Evolutionary conservation across 202 grass and related monocot genomes (phyloP).

Genomic region (Dendrocalamus latiflorus): DNA sequence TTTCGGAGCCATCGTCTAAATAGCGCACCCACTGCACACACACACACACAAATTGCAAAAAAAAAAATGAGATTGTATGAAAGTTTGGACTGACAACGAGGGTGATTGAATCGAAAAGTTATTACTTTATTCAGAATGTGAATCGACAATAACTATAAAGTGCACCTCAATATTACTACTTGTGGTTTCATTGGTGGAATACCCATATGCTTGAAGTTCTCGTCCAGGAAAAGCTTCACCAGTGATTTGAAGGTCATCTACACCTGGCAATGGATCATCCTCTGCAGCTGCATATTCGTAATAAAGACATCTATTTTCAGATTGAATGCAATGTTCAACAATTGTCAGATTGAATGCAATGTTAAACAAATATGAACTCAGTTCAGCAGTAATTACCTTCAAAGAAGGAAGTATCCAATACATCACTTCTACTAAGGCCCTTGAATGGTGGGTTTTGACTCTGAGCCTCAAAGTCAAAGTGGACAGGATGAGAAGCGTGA

Average conservation of each 20-base stretch:
- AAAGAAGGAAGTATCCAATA: no score
- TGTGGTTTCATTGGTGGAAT: slow-evolving; percentile 79
- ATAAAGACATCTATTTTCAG: background rate
- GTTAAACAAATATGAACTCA: no score
- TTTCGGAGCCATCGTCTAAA: slow-evolving; percentile 80
- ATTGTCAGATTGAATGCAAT: background rate
- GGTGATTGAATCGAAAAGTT: background rate
- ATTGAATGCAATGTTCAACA: background rate
- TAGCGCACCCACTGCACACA: slow-evolving; percentile 75
- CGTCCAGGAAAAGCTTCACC: slow-evolving; percentile 91
- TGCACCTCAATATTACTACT: slow-evolving; percentile 94
- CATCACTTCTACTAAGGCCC: no score
- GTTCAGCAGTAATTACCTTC: no score
- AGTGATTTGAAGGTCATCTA: slow-evolving; percentile 76
- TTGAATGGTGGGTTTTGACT: no score
- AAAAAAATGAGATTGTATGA: slow-evolving; percentile 15
- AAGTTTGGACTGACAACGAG: background rate
- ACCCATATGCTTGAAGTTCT: slow-evolving; percentile 87
- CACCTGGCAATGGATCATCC: slow-evolving; percentile 78
- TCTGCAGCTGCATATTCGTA: slow-evolving; percentile 56
- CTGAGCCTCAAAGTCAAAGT: no score
- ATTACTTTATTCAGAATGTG: background rate
- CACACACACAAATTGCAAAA: background rate
- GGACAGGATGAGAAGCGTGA: no score
- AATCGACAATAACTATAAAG: background rate